A percentile compares a stretch with the other conserved stretches of the same genome.
These are phyloP conservation scores for Aethionema arabicum DNA, from an alignment of 345 rosid genomes.

Conservation along the genomic window DNA sequence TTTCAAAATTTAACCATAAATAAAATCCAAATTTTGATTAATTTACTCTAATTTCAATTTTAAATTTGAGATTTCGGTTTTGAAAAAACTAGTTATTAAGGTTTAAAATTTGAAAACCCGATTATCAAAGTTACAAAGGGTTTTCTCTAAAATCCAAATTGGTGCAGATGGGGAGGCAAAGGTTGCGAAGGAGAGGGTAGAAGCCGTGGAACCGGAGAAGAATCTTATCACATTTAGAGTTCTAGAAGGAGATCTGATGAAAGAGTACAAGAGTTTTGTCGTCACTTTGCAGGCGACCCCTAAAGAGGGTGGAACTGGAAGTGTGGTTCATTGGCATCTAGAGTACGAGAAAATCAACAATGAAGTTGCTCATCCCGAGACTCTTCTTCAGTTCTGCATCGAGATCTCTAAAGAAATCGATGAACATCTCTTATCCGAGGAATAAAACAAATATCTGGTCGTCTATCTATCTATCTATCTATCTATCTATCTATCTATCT, in stretches of 20 bases:
- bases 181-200: constrained; percentile 17
- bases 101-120: too few relatives aligned
- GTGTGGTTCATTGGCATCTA: constrained; percentile 27
- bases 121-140: too few relatives aligned
- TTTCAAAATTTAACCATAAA: too few relatives aligned
- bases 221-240: constrained; percentile 8
- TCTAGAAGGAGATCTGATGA: constrained; percentile 24
- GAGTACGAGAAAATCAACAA: constrained; percentile 37
- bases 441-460: too few relatives aligned
- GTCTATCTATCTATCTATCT: too few relatives aligned
- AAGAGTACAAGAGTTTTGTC: constrained; percentile 16
- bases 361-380: constrained; percentile 31
- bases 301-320: constrained; percentile 7
- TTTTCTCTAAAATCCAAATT: too few relatives aligned
- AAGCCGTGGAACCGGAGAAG: constrained; percentile 11
- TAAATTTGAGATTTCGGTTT: too few relatives aligned
- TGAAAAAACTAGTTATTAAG: too few relatives aligned
- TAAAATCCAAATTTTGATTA: too few relatives aligned
- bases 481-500: too few relatives aligned
- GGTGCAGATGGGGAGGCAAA: constrained; percentile 15
- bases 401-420: constrained; percentile 31
- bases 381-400: constrained; percentile 20
- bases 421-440: constrained; percentile 21
- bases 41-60: too few relatives aligned
- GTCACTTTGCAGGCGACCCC: constrained; percentile 11